Evolutionary conservation across 225 moss, liverwort and hornwort species (phyloP), one percentile per base, ranked within the genome.

Genomic region (Bryoerythrophyllum caledonicum): DNA sequence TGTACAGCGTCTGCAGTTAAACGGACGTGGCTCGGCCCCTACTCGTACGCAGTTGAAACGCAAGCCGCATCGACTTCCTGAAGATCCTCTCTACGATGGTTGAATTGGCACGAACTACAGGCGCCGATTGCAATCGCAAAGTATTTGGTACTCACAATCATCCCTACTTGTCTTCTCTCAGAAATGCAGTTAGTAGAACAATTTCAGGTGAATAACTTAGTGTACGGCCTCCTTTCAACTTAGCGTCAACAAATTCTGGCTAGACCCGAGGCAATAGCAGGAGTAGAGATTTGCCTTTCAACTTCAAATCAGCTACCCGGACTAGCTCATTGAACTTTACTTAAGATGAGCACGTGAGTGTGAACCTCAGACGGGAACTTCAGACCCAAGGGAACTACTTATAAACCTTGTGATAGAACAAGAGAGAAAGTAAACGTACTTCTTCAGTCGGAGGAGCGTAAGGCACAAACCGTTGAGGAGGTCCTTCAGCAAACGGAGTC

Each of bases 401-500:
- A 30, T 24, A 38, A 52, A 40, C 49, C 63, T 63, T 48, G 17
- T 38, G n/a, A 4, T 34, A 65, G 51, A 34, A 60, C 30, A 71
- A 34, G 44, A 41, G n/a, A 16, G 40, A 48, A 24, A 65, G 32
- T 30, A 34, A 30, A 79, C 76, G 57, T 84, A 87, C 87, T 40
- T 87, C 87, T 70, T 81, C 87, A 17, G 84, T 60, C 7, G 79
- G 76, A 61, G 84, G 84, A 53, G 87, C 68, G 76, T 87, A 87
- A 54, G 87, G 87, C 62, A 87, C 87, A 70, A 87, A 87, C 14
- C 84, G 82, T 72, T 84, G 87, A 48, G 87, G 84, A 69, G 87
- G 84, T 34, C 84, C 84, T 52, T 82, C 82, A 49, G 74, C 80
- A 74, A 84, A 87, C 52, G 84, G 84, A 15, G 82, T 84, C 71